Conservation (phyloP, 2,329 filamentous ascomycete genomes). For the Penicillium olsonii region DNA sequence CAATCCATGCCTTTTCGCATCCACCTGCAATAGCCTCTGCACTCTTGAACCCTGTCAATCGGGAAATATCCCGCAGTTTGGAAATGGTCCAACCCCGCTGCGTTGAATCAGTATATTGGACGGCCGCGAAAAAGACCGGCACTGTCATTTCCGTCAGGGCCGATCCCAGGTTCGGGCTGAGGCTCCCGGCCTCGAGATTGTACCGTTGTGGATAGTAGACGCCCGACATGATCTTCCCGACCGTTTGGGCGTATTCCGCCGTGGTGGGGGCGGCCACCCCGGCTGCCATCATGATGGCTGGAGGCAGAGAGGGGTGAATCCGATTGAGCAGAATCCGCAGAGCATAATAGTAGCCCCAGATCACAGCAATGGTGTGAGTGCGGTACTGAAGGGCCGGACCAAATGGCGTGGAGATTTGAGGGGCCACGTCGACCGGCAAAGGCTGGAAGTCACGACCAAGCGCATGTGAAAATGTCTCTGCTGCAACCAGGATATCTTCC, state of each 20-base stretch:
- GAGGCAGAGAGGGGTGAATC: slow-evolving; percentile 85
- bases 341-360: slow-evolving; percentile 88
- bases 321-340: slow-evolving; percentile 79
- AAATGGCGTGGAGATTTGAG: slow-evolving; percentile 70
- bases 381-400: slow-evolving; percentile 79
- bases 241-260: slow-evolving; percentile 66
- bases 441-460: slow-evolving; percentile 77
- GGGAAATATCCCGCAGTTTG: slow-evolving; percentile 72
- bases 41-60: slow-evolving; percentile 84
- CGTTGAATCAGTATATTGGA: slow-evolving; percentile 70
- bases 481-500: slow-evolving; percentile 53
- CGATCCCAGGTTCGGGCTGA: slow-evolving; percentile 77
- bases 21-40: slow-evolving; percentile 78
- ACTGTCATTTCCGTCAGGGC: slow-evolving; percentile 82
- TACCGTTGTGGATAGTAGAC: slow-evolving; percentile 50
- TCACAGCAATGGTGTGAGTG: slow-evolving; percentile 80
- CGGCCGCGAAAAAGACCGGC: slow-evolving; percentile 80
- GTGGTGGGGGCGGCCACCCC: slow-evolving; percentile 75
- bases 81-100: slow-evolving; percentile 79
- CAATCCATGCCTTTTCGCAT: slow-evolving; percentile 82
- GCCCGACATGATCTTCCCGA: slow-evolving; percentile 80
- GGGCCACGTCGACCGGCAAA: slow-evolving; percentile 66
- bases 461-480: slow-evolving; percentile 52
- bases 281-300: slow-evolving; percentile 83
- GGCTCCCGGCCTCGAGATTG: slow-evolving; percentile 45